Conservation (phyloP, 1,284 basidiomycete species). For the Apiotrichum veenhuisii region DNA sequence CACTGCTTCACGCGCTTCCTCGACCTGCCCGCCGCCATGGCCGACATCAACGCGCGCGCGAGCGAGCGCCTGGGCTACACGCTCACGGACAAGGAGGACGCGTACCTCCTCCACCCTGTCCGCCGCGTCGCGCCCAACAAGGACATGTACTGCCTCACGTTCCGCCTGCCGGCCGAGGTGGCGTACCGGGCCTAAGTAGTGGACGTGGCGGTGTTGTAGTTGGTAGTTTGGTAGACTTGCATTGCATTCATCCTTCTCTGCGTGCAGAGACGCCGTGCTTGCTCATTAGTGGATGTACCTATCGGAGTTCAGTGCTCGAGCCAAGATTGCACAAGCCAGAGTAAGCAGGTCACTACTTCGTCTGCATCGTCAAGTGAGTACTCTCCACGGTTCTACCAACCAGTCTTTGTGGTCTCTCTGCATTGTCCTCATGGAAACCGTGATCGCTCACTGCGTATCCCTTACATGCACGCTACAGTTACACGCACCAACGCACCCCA, state of each 20-base stretch:
- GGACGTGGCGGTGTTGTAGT: slow-evolving; percentile 14
- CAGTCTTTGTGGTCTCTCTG: too few species aligned
- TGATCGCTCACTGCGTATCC: too few species aligned
- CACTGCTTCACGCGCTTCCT: slow-evolving; percentile 92
- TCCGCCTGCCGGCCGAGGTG: slow-evolving; percentile 65
- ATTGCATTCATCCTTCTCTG: neutral
- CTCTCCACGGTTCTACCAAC: too few species aligned
- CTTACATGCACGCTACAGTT: too few species aligned
- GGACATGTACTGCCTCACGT: slow-evolving; percentile 97
- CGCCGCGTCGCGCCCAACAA: slow-evolving; percentile 94
- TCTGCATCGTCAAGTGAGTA: too few species aligned
- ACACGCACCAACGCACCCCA: too few species aligned
- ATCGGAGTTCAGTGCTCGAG: too few species aligned
- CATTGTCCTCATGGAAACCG: too few species aligned
- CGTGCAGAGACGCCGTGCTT: too few species aligned
- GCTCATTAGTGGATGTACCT: too few species aligned
- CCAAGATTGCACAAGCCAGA: too few species aligned
- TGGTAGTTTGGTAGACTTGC: neutral
- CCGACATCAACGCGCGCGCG: slow-evolving; percentile 75
- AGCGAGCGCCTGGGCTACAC: slow-evolving; percentile 61
- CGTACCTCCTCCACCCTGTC: slow-evolving; percentile 66
- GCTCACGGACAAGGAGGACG: slow-evolving; percentile 56
- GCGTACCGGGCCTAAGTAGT: slow-evolving; percentile 28
- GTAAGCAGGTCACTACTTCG: too few species aligned
- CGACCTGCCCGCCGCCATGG: slow-evolving; percentile 63